Evolutionary conservation across 2,329 filamentous ascomycete genomes (phyloP).

Genomic region (Microsporum canis): DNA sequence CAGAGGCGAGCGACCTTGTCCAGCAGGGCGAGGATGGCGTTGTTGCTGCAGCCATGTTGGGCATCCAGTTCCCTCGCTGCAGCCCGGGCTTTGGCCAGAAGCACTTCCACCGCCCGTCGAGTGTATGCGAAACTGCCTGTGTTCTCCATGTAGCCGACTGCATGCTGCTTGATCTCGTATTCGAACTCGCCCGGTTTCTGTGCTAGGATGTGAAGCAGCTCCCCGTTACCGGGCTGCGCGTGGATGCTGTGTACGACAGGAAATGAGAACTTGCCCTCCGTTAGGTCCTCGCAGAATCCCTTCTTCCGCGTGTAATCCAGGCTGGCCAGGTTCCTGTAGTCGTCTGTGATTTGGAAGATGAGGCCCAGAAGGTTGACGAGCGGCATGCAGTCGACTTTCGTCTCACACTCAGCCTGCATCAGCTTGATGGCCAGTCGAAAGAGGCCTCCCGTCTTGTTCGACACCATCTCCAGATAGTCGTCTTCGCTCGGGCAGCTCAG

Average conservation of each 20-base stretch:
- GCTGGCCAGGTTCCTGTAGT: conserved; percentile 69
- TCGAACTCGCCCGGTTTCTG: too few species aligned
- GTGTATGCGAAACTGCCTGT: too few species aligned
- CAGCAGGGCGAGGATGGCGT: too few species aligned
- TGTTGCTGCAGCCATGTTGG: too few species aligned
- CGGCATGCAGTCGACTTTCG: conserved; percentile 31
- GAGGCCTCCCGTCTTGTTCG: conserved; percentile 32
- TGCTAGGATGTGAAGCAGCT: too few species aligned
- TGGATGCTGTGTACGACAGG: conserved; percentile 19
- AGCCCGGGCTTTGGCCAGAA: too few species aligned
- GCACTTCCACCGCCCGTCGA: too few species aligned
- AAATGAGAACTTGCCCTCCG: conserved; percentile 25
- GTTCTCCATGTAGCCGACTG: too few species aligned
- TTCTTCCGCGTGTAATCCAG: conserved; percentile 68
- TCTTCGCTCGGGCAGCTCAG: conserved; percentile 27
- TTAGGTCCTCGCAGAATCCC: conserved; percentile 53
- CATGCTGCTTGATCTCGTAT: too few species aligned
- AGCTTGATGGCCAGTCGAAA: conserved; percentile 29
- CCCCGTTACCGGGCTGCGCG: too few species aligned
- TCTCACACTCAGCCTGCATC: conserved; percentile 22
- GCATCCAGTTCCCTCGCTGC: too few species aligned
- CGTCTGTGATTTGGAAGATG: conserved; percentile 37
- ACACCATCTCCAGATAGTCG: conserved; percentile 34
- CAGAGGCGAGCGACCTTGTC: too few species aligned
- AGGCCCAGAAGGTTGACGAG: conserved; percentile 49